Conservation (phyloP, 352 stramenopile species). For the Phytophthora megakarya region DNA sequence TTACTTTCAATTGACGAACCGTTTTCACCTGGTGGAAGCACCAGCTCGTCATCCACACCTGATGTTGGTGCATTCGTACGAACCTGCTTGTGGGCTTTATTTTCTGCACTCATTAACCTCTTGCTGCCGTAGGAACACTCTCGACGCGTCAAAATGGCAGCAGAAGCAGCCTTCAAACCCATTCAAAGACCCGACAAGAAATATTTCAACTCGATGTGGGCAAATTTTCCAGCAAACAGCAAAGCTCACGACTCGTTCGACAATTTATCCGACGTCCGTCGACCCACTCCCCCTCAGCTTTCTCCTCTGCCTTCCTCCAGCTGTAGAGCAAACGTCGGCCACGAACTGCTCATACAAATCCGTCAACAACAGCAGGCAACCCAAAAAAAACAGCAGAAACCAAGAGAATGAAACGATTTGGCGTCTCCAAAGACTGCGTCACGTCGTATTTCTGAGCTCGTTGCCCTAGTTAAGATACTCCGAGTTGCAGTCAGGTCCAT, state of each 20-base stretch:
- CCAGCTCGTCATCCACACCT: constrained; percentile 19
- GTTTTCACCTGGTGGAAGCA: constrained; percentile 36
- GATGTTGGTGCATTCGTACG: constrained; percentile 31
- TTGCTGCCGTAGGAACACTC: constrained; percentile 42
- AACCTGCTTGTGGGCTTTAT: background rate
- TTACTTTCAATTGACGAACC: constrained; percentile 51
- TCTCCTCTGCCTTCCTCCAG: constrained; percentile 5
- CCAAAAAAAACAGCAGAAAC: constrained; percentile 4
- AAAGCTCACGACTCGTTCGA: constrained; percentile 4
- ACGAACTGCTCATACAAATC: constrained; percentile 25
- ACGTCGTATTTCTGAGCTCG: constrained; percentile 19
- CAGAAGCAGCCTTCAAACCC: constrained; percentile 36
- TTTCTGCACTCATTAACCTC: background rate
- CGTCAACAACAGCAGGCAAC: constrained; percentile 9
- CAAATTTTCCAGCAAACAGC: constrained; percentile 23
- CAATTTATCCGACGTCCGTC: background rate
- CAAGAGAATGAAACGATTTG: constrained; percentile 2
- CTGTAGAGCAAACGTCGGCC: constrained; percentile 15
- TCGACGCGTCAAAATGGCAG: constrained; percentile 50
- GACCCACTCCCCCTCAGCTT: background rate
- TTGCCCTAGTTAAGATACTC: constrained; percentile 4
- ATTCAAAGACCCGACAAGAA: constrained; percentile 47
- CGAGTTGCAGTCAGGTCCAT: constrained; percentile 4
- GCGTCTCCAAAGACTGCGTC: constrained; percentile 14
- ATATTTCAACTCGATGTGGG: constrained; percentile 73